Conservation (phyloP, 208 protist genomes). For the Angomonas deanei region DNA sequence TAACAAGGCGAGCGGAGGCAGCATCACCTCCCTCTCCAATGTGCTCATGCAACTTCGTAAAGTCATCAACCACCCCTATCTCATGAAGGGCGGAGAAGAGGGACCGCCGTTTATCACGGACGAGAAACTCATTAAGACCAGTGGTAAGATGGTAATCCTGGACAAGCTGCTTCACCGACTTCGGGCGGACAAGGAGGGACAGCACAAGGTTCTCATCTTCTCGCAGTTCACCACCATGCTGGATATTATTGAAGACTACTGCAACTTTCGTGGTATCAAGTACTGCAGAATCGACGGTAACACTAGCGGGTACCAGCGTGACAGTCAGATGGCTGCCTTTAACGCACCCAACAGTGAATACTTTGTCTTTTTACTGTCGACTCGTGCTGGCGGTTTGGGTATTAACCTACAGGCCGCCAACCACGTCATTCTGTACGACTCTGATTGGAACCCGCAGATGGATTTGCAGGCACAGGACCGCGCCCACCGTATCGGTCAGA, state of each 20-base stretch:
- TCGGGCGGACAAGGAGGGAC: conserved; percentile 42
- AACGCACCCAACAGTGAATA: conserved; percentile 85
- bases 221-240: conserved; percentile 95
- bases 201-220: conserved; percentile 98
- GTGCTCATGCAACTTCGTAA: conserved; percentile 91
- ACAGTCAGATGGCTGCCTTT: conserved; percentile 94
- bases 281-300: conserved; percentile 91
- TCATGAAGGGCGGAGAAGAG: conserved; percentile 94
- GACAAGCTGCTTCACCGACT: conserved; percentile 92
- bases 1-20: conserved; percentile 74
- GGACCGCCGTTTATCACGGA: conserved; percentile 86
- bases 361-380: conserved; percentile 98
- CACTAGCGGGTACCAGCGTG: conserved; percentile 80
- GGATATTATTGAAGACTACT: conserved; percentile 92
- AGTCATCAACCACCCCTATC: conserved; percentile 95
- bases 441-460: conserved; percentile 98
- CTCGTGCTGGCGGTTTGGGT: conserved; percentile 97
- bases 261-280: conserved; percentile 64
- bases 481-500: conserved; percentile 98
- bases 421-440: conserved; percentile 98
- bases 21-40: conserved; percentile 57
- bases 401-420: conserved; percentile 99
- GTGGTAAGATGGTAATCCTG: conserved; percentile 94
- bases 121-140: conserved; percentile 85
- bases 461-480: conserved; percentile 98